These are phyloP conservation scores for Colletotrichum gloeosporioides DNA, from an alignment of 2,329 filamentous ascomycete genomes.

Conservation along the genomic window DNA sequence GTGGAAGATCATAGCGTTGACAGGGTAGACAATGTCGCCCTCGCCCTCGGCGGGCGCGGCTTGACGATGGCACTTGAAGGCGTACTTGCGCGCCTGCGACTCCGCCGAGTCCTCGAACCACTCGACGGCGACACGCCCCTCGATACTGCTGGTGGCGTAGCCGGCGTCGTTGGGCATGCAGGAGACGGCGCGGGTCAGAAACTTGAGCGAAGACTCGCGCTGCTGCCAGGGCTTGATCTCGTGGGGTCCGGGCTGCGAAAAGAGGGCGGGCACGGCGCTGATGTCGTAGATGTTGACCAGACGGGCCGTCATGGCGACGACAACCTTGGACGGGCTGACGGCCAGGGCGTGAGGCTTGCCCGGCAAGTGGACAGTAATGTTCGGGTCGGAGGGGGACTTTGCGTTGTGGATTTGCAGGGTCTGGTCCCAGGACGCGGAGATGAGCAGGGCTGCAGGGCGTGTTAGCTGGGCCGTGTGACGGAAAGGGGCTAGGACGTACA, in stretches of 20 bases:
- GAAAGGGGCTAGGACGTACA: conserved; percentile 47
- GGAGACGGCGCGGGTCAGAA: conserved; percentile 89
- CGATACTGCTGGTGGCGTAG: conserved; percentile 91
- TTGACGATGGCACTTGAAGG: conserved; percentile 97
- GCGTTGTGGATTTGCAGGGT: conserved; percentile 86
- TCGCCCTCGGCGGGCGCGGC: conserved; percentile 65
- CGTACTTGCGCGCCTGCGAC: conserved; percentile 92
- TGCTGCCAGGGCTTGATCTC: conserved; percentile 85
- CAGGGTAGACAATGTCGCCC: conserved; percentile 86
- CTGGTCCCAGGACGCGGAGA: conserved; percentile 93
- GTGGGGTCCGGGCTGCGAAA: conserved; percentile 54
- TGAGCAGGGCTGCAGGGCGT: conserved; percentile 64
- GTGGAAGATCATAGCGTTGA: conserved; percentile 90
- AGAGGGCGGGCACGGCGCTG: conserved; percentile 63
- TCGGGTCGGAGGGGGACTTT: conserved; percentile 52
- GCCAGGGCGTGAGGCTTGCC: conserved; percentile 91
- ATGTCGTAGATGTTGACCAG: conserved; percentile 96
- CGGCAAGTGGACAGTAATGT: conserved; percentile 74
- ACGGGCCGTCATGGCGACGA: conserved; percentile 94
- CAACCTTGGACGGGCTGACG: conserved; percentile 77
- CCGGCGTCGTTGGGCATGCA: conserved; percentile 98
- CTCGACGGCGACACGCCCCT: conserved; percentile 94
- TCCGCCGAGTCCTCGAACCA: conserved; percentile 93
- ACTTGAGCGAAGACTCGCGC: conserved; percentile 92
- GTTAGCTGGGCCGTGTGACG: neutral